Evolutionary conservation across 768 basidiomycete species (phyloP).

Genomic region (Agrocybe pediades): DNA sequence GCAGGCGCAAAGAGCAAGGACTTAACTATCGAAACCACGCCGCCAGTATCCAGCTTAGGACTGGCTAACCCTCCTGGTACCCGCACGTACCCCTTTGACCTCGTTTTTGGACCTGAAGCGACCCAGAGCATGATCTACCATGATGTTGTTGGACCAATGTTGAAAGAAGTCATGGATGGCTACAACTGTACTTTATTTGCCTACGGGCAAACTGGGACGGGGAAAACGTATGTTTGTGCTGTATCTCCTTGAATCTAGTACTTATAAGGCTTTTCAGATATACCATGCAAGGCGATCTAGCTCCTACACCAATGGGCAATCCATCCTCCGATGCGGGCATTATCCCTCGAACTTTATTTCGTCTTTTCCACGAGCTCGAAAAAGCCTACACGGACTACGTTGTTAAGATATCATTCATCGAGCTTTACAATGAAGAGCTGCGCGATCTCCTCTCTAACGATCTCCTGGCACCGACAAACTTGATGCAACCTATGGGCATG

Average conservation of each 20-base stretch:
- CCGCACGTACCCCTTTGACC: conserved; percentile 90
- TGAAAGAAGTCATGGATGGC: conserved; percentile 91
- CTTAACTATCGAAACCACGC: conserved; percentile 78
- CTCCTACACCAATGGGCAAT: conserved; percentile 80
- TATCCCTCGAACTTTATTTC: conserved; percentile 91
- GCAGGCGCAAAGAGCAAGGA: conserved; percentile 74
- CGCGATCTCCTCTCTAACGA: conserved; percentile 88
- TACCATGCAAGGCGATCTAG: conserved; percentile 97
- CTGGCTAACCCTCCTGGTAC: conserved; percentile 73
- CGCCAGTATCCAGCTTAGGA: conserved; percentile 71
- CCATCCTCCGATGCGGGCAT: conserved; percentile 92
- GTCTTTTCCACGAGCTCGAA: conserved; percentile 88
- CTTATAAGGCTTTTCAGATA: conserved; percentile 46
- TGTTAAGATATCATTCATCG: conserved; percentile 92
- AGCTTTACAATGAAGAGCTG: conserved; percentile 98
- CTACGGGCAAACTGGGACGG: conserved; percentile 98
- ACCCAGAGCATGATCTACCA: conserved; percentile 94
- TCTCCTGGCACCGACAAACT: conserved; percentile 66
- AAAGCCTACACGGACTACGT: conserved; percentile 77
- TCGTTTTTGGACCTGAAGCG: conserved; percentile 96
- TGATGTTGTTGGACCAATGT: conserved; percentile 90
- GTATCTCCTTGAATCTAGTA: neutral
- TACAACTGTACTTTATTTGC: conserved; percentile 98
- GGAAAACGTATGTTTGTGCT: conserved; percentile 82
- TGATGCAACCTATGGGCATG: conserved; percentile 79